Base-by-base conservation (phyloP, 768 basidiomycete species). In the Mrakia blollopis region DNA sequence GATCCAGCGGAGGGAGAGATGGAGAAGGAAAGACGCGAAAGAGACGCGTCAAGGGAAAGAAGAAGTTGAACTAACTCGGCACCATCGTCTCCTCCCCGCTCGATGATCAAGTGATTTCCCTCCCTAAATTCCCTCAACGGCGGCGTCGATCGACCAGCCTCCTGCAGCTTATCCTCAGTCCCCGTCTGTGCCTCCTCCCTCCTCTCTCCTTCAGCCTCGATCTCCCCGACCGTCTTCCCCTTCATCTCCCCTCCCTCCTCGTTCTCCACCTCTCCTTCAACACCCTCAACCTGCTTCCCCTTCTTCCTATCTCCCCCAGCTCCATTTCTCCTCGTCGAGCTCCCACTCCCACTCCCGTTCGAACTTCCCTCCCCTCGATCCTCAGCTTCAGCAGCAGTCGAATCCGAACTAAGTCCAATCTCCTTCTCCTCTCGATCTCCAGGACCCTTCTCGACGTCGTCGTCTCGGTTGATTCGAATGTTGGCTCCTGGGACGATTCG, bases 381-480 rank as follows among this genome's bases (percentile, higher is more conserved):
- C 23, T 52, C 73, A 18, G 37, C 39, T 14, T 30, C 32, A 13
- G 28, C 63, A 6, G 13, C 62, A 35, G 65, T 23, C 41, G 72
- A 73, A 52, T 23, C 67, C 37, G 44, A 50, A 35, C 50, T 70
- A 9, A 35, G 37, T 21, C 76, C 63, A 3, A 63, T 30, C 35
- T 73, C n/a, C 76, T 65, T 73, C 62, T 77, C 76, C 13, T 28
- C 47, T 6, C 65, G 25, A 25, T 54, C 63, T 37, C 57, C 54
- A 23, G 50, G 30, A 16, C 61, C 62, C 63, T n/a, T 14, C 32
- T 68, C 63, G 50, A 65, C 76, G 63, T 85, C 85, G 62, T 84
- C 85, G 81, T 96, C 94, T 30, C 92, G 87, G 81, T 97, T 96
- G 82, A 96, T 91, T 50, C 93, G 87, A 78, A 96, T 89, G 63